phyloP scores from a whole-genome alignment of 2,329 filamentous ascomycete genomes.

The Colletotrichum caudatum region DNA sequence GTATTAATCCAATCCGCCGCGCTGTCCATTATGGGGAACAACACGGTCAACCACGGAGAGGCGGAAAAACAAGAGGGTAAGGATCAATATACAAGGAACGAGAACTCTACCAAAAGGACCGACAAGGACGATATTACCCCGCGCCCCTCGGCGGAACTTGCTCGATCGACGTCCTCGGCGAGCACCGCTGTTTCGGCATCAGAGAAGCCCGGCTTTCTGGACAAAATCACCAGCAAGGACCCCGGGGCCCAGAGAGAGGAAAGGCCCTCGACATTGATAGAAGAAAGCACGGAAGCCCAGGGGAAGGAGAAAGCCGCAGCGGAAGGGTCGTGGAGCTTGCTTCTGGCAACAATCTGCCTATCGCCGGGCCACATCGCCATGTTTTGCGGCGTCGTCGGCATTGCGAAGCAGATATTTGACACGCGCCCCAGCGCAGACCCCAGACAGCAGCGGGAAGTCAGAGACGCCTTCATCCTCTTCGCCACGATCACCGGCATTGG shows the following conservation, averaged over 20 bases:
- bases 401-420: neutral
- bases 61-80: neutral
- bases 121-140: neutral
- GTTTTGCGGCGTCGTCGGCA: neutral
- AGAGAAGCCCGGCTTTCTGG: conserved; percentile 1
- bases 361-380: neutral
- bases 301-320: neutral
- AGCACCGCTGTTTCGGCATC: neutral
- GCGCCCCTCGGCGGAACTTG: neutral
- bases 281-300: neutral
- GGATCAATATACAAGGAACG: no score
- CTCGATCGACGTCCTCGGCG: neutral
- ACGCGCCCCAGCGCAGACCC: neutral
- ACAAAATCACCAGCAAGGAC: neutral
- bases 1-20: neutral
- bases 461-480: neutral
- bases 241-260: neutral
- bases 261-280: neutral
- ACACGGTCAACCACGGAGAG: neutral
- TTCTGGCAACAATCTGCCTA: neutral
- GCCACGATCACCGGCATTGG: neutral
- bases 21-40: neutral
- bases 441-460: neutral
- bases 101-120: no score
- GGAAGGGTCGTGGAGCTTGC: neutral